Evolutionary conservation across 2,329 filamentous ascomycete genomes (phyloP), one percentile per base, ranked within the genome.

Genomic region (Corynespora cassiicola): DNA sequence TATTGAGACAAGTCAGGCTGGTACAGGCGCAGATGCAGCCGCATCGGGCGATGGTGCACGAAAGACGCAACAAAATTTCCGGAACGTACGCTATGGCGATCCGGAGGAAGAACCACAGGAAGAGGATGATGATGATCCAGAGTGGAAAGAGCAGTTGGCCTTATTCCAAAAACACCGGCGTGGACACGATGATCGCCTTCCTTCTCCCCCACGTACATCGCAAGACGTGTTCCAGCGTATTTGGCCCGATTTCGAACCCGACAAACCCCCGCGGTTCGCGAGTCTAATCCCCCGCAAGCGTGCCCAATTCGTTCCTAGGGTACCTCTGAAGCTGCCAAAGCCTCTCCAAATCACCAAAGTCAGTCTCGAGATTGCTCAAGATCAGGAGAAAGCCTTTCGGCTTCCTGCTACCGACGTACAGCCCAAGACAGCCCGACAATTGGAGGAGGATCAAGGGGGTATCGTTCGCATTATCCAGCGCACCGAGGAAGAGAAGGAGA

Each of bases 321-420:
- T 84, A 24, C 90, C 91, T 0, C 51, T 77, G 1, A 95, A 90
- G 68, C 85, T 84, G 25, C 88, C 90, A 1, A 94, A 91, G 68
- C 78, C 88, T 11, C 77, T 97, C 3, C 80, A 90, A 5, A 90
- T 90, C 0, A 91, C 87, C 14, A 99, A 99, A 68, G 78, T 96
- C 39, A 90, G 84, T 45, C 77, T 99, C 10, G 94, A 99, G 45
- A 75, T 97, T 21, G 87, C 88, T 3, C 79, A 82, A 30, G 94
- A 97, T 56, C 88, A 95, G 52, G 89, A 95, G 66, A 90, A 90
- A 54, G 77, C 80, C 17, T 99, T 97, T 65, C 84, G 85, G 39
- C 81, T 92, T 20, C 61, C 63, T n/a, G 84, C 84, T 1, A 78
- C 82, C 17, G 76, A 79, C 1, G 45, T 50, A 16, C 52, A 66